Conservation (phyloP, 768 basidiomycete species). For the Lyophyllum semitale region DNA sequence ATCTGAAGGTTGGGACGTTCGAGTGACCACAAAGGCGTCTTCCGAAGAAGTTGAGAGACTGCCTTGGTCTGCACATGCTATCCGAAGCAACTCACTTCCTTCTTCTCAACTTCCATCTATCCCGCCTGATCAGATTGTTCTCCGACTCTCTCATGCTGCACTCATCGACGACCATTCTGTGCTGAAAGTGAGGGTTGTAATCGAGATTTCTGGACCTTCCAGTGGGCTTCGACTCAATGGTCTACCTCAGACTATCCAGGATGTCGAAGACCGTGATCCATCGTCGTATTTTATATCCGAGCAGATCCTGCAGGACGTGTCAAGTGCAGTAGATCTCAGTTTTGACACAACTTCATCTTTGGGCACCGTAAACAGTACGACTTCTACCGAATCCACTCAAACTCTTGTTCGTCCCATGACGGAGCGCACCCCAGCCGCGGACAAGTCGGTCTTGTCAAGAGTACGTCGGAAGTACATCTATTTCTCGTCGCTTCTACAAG, state of each 20-base stretch:
- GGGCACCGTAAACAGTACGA: slow-evolving; percentile 47
- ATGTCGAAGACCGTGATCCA: slow-evolving; percentile 69
- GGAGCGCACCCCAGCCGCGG: slow-evolving; percentile 60
- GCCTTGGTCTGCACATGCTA: slow-evolving; percentile 71
- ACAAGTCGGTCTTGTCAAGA: slow-evolving; percentile 83
- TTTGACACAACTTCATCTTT: slow-evolving; percentile 67
- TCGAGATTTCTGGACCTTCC: slow-evolving; percentile 79
- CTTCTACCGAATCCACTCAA: slow-evolving; percentile 37
- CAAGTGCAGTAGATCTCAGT: slow-evolving; percentile 69
- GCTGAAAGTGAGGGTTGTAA: slow-evolving; percentile 75
- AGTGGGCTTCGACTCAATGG: slow-evolving; percentile 88
- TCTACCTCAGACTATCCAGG: slow-evolving; percentile 65
- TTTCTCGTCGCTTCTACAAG: slow-evolving; percentile 94
- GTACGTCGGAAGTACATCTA: slow-evolving; percentile 96
- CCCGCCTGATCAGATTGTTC: slow-evolving; percentile 51
- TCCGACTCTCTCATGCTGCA: slow-evolving; percentile 73
- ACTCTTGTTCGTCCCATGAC: slow-evolving; percentile 36
- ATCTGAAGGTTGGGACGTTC: slow-evolving; percentile 85
- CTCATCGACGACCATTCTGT: slow-evolving; percentile 75
- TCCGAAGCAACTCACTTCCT: slow-evolving; percentile 43
- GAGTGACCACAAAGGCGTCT: slow-evolving; percentile 72
- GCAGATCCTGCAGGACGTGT: slow-evolving; percentile 71
- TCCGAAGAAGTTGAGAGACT: slow-evolving; percentile 70
- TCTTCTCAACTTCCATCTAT: slow-evolving; percentile 30
- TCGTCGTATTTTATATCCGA: slow-evolving; percentile 57